A percentile compares a stretch with the other conserved stretches of the same genome.
Conservation (phyloP, 2,329 filamentous ascomycete species). For the Aspergillus fructus region DNA sequence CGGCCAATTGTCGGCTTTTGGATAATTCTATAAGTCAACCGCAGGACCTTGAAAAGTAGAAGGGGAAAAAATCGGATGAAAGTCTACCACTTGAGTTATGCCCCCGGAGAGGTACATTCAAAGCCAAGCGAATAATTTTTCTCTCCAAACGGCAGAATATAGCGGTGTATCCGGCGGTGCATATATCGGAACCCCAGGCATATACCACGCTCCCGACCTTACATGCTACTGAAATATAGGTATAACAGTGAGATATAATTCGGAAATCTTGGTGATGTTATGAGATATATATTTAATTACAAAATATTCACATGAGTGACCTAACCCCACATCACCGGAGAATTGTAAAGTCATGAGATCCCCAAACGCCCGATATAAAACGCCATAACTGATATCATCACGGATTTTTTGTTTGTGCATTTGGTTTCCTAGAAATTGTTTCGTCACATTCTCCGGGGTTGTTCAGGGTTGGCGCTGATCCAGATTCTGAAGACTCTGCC, state of each 20-base stretch:
- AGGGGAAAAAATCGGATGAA: background rate
- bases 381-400: slow-evolving; percentile 10
- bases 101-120: background rate
- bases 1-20: background rate
- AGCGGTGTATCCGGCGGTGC: slow-evolving; percentile 30
- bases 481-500: slow-evolving; percentile 17
- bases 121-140: slow-evolving; percentile 32
- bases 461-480: slow-evolving; percentile 23
- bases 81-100: background rate
- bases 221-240: background rate
- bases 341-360: background rate
- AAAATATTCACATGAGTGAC: background rate
- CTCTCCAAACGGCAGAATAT: slow-evolving; percentile 28
- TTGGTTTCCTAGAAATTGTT: slow-evolving; percentile 12
- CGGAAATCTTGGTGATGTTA: background rate
- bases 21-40: background rate
- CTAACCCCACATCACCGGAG: background rate
- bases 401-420: slow-evolving; percentile 13
- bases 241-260: background rate
- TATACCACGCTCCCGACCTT: background rate
- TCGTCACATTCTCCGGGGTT: slow-evolving; percentile 19
- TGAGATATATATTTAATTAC: background rate
- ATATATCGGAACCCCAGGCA: slow-evolving; percentile 6
- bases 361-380: slow-evolving; percentile 11
- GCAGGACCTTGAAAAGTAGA: background rate